Percentiles rank a stretch among this genome's conserved stretches.
Conservation (phyloP, 2,329 filamentous ascomycete genomes). For the Ascocoryne sarcoides region DNA sequence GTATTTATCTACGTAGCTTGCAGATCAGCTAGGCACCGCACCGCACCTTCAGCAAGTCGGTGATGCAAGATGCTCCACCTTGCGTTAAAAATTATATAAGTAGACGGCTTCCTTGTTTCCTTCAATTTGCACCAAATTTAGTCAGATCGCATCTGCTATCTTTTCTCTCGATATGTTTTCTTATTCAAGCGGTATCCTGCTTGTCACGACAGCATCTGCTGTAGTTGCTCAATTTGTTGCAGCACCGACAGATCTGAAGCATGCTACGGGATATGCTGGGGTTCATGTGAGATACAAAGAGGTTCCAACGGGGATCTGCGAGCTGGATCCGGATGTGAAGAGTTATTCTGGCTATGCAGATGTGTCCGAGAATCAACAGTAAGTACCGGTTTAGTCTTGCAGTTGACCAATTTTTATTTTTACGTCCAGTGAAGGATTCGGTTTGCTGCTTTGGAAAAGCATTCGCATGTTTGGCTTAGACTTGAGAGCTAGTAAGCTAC, state of each 20-base stretch:
- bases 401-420: neutral
- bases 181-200: neutral
- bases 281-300: constrained; percentile 40
- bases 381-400: constrained; percentile 13
- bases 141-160: too few species aligned
- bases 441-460: neutral
- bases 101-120: neutral
- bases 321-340: constrained; percentile 34
- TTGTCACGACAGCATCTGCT: neutral
- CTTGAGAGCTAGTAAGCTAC: too few species aligned
- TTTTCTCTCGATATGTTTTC: neutral
- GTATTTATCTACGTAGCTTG: neutral
- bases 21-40: neutral
- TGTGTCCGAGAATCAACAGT: constrained; percentile 6
- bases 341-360: constrained; percentile 37
- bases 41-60: neutral
- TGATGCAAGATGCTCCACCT: neutral
- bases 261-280: constrained; percentile 30
- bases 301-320: constrained; percentile 38
- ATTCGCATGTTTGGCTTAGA: too few species aligned
- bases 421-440: neutral
- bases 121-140: too few species aligned
- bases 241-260: constrained; percentile 12
- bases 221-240: neutral
- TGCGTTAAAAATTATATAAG: neutral